Base-by-base conservation (phyloP, 2,329 filamentous ascomycete species). In the Penicillium brevicompactum region DNA sequence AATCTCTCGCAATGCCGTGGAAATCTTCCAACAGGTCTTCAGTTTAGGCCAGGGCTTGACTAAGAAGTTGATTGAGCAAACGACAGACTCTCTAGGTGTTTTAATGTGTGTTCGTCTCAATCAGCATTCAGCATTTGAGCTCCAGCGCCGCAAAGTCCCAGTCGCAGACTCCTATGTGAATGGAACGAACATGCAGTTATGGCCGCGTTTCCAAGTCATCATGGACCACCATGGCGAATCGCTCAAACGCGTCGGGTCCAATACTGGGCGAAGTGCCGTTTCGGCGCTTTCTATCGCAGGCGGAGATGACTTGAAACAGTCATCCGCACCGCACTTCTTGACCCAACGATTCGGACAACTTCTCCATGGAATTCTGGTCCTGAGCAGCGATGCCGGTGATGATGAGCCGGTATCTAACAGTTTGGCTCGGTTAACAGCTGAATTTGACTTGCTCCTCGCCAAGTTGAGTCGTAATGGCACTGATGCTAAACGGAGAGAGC, bases 291-390 rank as follows among this genome's bases (percentile, higher is more conserved):
- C 78, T 67, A 53, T 82, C 80, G 68, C 86, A 70, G 67, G 80
- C 60, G 56, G 75, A 59, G 72, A 82, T 41, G 78, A 74, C 42
- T 41, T 71, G 47, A 75, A 72, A 53, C 67, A 72, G 40, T 76
- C 75, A 16, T 72, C 73, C 5, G 94, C 94, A 1, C 94, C 94
- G 0, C 94, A 97, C 66, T 87, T 93, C 49, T 82, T 95, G 16
- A 97, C 94, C 0, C 94, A 99, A 73, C 86, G 92, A n/a, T 97
- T 97, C 68, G 94, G 91, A 0, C 93, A 97, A 75, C 86, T 99
- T 47, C 76, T 96, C 46, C 90, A 96, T 60, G 91, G 91, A 2
- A 88, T 97, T 30, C 76, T 97, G 30, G 80, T 85, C 0, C 82
- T 99, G 42, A 95, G 91, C 68, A 86, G 86, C n/a, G 92, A 97